phyloP scores from a whole-genome alignment of 208 protist genomes.

The Blastocrithidia nonstop region DNA sequence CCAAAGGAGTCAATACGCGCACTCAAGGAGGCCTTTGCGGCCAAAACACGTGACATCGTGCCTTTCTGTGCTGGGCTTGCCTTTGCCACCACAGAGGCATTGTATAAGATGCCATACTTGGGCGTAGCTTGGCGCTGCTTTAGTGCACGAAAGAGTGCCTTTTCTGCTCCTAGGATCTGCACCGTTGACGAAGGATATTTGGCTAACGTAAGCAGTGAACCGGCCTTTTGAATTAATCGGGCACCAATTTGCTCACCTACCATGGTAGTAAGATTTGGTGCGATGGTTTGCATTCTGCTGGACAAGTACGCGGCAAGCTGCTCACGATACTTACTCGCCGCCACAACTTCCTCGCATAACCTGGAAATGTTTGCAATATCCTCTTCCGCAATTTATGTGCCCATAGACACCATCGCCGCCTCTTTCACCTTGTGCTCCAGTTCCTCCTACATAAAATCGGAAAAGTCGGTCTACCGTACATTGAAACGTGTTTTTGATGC shows the following conservation, averaged over 20 bases:
- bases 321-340: conserved; percentile 88
- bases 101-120: conserved; percentile 99
- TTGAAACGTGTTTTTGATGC: conserved; percentile 87
- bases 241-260: conserved; percentile 97
- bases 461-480: conserved; percentile 84
- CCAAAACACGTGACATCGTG: conserved; percentile 93
- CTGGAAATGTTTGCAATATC: conserved; percentile 90
- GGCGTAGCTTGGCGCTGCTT: conserved; percentile 98
- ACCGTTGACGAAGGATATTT: conserved; percentile 98
- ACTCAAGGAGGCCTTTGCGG: conserved; percentile 95
- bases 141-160: conserved; percentile 95
- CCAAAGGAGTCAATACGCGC: conserved; percentile 96
- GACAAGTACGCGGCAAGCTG: conserved; percentile 96
- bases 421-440: conserved; percentile 89
- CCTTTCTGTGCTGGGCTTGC: conserved; percentile 88
- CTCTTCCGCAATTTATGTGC: conserved; percentile 94
- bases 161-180: conserved; percentile 99
- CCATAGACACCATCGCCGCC: conserved; percentile 97
- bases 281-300: conserved; percentile 95
- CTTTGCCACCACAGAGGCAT: conserved; percentile 95
- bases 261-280: conserved; percentile 97
- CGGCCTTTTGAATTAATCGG: conserved; percentile 97
- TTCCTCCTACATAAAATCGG: conserved; percentile 93
- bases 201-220: conserved; percentile 94
- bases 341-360: conserved; percentile 87